Evolutionary conservation across 257 asterid species (phyloP).

Genomic region (Rhazya stricta): DNA sequence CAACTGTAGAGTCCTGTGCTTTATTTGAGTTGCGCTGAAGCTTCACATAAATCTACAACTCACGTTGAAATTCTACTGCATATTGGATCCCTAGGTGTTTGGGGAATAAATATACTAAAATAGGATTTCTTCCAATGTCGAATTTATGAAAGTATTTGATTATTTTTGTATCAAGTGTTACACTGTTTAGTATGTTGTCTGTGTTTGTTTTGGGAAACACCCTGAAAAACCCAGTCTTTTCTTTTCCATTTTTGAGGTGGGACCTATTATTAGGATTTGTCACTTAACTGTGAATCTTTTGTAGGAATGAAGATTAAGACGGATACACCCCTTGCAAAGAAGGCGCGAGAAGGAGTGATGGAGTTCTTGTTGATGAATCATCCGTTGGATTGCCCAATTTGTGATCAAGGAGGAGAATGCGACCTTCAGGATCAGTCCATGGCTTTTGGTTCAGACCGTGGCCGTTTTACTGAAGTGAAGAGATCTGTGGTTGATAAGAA

Average conservation of each 20-base stretch:
- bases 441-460: slow-evolving; percentile 98
- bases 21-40: slow-evolving; percentile 4
- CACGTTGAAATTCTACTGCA: background rate
- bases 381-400: slow-evolving; percentile 94
- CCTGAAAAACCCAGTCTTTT: background rate
- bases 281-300: slow-evolving; percentile 10
- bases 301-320: slow-evolving; percentile 97
- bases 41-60: background rate
- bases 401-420: slow-evolving; percentile 99
- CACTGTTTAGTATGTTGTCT: background rate
- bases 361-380: slow-evolving; percentile 95
- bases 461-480: slow-evolving; percentile 88
- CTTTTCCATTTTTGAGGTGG: background rate
- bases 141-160: background rate
- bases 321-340: slow-evolving; percentile 86
- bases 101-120: background rate
- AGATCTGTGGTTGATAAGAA: slow-evolving; percentile 97
- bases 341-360: slow-evolving; percentile 99
- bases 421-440: slow-evolving; percentile 96
- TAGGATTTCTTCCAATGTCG: background rate
- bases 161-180: background rate
- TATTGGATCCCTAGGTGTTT: background rate
- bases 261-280: background rate
- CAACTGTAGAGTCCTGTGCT: background rate
- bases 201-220: background rate